A percentile compares a stretch with the other conserved stretches of the same genome.
Conservation (phyloP, 352 stramenopile genomes). For the Phytophthora podocarpi region DNA sequence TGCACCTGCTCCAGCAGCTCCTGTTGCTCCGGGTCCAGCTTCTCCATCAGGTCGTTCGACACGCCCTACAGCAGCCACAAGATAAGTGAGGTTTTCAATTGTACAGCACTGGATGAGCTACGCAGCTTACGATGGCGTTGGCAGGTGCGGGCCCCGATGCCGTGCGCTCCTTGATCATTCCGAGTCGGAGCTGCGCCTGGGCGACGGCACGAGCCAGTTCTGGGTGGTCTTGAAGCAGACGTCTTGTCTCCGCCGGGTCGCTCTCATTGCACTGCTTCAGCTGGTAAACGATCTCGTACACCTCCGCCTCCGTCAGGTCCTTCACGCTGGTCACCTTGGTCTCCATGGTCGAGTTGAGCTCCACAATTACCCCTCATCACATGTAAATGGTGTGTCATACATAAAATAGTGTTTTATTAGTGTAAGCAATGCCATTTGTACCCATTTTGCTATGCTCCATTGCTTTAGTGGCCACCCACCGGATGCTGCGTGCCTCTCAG, state of each 20-base stretch:
- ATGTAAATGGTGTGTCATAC: no score
- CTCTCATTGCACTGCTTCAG: constrained; percentile 85
- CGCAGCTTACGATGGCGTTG: constrained; percentile 50
- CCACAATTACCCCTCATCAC: no score
- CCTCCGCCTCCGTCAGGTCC: constrained; percentile 54
- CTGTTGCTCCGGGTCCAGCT: constrained; percentile 79
- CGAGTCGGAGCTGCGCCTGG: constrained; percentile 76
- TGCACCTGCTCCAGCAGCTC: constrained; percentile 81
- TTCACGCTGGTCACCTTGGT: constrained; percentile 47
- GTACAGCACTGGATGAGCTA: neutral
- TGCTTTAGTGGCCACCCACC: constrained; percentile 25
- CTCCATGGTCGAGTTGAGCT: constrained; percentile 24
- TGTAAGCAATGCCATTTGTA: no score
- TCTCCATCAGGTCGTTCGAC: constrained; percentile 67
- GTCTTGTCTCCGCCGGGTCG: constrained; percentile 66
- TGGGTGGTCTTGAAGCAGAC: constrained; percentile 75
- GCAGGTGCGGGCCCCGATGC: constrained; percentile 36
- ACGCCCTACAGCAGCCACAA: constrained; percentile 41
- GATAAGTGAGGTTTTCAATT: neutral
- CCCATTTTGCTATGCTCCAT: constrained; percentile 5
- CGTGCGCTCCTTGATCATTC: constrained; percentile 64
- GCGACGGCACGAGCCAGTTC: constrained; percentile 75
- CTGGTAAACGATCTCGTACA: constrained; percentile 83
- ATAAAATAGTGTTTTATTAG: constrained; percentile 6
- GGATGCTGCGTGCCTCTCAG: constrained; percentile 37